Conservation (phyloP, 345 rosid genomes). For the Acer negundo region DNA sequence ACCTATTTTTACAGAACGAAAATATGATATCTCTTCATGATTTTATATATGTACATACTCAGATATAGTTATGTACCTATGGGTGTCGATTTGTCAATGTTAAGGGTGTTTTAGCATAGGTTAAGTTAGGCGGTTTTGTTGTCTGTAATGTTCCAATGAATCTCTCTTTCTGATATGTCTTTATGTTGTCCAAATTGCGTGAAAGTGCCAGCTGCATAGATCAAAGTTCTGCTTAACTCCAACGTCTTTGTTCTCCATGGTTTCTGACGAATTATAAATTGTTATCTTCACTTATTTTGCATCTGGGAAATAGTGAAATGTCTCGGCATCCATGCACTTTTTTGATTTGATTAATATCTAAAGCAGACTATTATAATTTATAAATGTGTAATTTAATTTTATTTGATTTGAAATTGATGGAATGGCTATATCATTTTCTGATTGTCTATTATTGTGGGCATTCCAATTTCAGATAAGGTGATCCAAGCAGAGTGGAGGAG, state of each 20-base stretch:
- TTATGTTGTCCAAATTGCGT: not conserved
- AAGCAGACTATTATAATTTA: not conserved
- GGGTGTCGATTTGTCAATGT: not conserved
- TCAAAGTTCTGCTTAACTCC: not conserved
- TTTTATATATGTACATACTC: not conserved
- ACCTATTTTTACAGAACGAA: not conserved
- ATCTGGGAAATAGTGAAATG: not conserved
- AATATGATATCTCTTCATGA: constrained; percentile 6
- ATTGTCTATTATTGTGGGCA: constrained; percentile 12
- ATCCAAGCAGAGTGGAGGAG: constrained; percentile 78
- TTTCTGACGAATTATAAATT: not conserved
- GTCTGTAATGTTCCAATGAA: not conserved
- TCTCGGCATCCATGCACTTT: not conserved
- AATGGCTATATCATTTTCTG: constrained; percentile 15
- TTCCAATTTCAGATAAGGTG: constrained; percentile 53
- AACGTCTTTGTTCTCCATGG: not conserved
- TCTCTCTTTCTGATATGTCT: not conserved
- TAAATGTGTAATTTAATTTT: not conserved
- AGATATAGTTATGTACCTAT: not conserved
- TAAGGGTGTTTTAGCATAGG: not conserved
- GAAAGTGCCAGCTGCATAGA: not conserved
- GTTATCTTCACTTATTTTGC: not conserved
- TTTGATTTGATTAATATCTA: not conserved
- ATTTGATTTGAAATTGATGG: not conserved
- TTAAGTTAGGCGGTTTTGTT: no score